Conservation (phyloP, 805 yeast genomes). For the Cephaloascus albidus region DNA sequence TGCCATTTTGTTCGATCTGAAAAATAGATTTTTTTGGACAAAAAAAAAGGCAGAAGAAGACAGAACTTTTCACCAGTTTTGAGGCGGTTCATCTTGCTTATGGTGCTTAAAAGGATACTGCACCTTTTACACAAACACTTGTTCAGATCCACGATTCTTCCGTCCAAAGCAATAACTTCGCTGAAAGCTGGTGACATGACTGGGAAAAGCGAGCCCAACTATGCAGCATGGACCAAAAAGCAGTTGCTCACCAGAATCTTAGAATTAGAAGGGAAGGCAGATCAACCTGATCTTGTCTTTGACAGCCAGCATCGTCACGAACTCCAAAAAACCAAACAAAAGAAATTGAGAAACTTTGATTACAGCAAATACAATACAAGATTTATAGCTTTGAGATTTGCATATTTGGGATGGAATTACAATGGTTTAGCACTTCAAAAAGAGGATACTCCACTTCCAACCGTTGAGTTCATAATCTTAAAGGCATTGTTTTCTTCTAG, state of each 20-base stretch:
- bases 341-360: constrained; percentile 43
- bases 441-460: constrained; percentile 70
- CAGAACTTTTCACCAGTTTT: no score
- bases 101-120: no score
- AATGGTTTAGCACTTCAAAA: constrained; percentile 82
- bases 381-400: constrained; percentile 70
- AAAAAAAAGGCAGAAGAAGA: no score
- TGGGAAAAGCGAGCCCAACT: constrained; percentile 26
- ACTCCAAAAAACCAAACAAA: not conserved
- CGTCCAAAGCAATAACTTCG: no score
- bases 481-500: constrained; percentile 62
- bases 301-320: not conserved
- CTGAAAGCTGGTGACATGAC: no score
- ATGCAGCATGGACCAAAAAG: constrained; percentile 54
- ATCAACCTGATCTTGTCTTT: no score
- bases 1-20: no score
- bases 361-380: constrained; percentile 55
- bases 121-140: no score
- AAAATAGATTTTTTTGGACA: no score
- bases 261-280: constrained; percentile 40
- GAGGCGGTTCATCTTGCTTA: no score
- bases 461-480: constrained; percentile 73
- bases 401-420: constrained; percentile 92
- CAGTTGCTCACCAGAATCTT: constrained; percentile 49
- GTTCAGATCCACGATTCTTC: no score